Evolutionary conservation across 306 rosid species (phyloP).

Genomic region (Begonia peltatifolia): DNA sequence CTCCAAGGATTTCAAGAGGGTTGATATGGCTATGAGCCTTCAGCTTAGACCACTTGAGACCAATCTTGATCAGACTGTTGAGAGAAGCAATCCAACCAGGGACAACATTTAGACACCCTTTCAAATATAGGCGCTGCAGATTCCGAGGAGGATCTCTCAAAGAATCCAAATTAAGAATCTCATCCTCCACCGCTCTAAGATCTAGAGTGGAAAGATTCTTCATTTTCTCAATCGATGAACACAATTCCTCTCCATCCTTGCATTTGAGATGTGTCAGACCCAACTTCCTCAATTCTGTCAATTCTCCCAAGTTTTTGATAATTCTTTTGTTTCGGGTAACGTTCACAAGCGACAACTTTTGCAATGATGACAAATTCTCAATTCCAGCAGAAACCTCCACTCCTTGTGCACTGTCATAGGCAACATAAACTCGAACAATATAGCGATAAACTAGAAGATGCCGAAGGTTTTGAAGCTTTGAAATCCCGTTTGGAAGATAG

Average conservation of each 20-base stretch:
- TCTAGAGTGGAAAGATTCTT: neutral
- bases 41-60: slow-evolving; percentile 1
- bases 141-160: neutral
- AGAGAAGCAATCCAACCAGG: neutral
- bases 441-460: slow-evolving; percentile 8
- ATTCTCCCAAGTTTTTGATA: neutral
- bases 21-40: too few species aligned
- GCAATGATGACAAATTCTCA: slow-evolving; percentile 3
- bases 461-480: neutral
- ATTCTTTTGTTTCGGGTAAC: neutral
- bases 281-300: neutral
- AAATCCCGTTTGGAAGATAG: neutral
- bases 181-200: neutral
- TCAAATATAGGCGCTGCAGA: neutral
- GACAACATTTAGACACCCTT: neutral
- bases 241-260: slow-evolving; percentile 1
- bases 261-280: neutral
- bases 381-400: neutral
- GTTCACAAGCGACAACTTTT: slow-evolving; percentile 4
- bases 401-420: neutral
- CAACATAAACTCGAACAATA: neutral
- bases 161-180: slow-evolving; percentile 6
- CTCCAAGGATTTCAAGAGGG: too few species aligned
- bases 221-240: neutral
- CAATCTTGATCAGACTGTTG: slow-evolving; percentile 1